Evolutionary conservation across 495 filamentous ascomycete genomes (phyloP).

Genomic region (Neohortaea acidophila): DNA sequence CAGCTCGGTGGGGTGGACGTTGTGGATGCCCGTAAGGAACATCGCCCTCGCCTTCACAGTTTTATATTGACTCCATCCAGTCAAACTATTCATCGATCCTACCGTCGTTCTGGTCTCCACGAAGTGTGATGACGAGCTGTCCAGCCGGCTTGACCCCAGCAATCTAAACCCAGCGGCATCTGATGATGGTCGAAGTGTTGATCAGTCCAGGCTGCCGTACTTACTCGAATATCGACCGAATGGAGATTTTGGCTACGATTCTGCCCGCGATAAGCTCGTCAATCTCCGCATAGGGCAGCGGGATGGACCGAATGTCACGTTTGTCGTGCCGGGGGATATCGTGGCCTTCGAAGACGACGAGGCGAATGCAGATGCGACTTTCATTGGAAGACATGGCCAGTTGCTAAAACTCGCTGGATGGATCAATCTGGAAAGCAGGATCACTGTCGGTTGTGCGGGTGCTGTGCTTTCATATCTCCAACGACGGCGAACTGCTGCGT

Average conservation of each 20-base stretch:
- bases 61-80: constrained; percentile 19
- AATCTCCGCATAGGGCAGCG: constrained; percentile 38
- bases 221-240: constrained; percentile 57
- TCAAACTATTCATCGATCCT: constrained; percentile 64
- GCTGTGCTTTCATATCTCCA: constrained; percentile 69
- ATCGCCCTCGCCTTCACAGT: background rate
- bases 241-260: constrained; percentile 61
- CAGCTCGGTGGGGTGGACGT: constrained; percentile 52
- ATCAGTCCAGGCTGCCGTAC: constrained; percentile 42
- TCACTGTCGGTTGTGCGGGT: constrained; percentile 70
- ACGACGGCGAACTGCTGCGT: constrained; percentile 47
- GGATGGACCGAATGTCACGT: constrained; percentile 36
- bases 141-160: constrained; percentile 28
- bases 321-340: constrained; percentile 40
- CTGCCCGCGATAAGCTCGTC: constrained; percentile 51
- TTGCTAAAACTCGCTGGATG: constrained; percentile 55
- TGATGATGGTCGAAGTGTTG: constrained; percentile 23
- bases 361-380: constrained; percentile 33
- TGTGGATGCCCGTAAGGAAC: constrained; percentile 45
- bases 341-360: constrained; percentile 32
- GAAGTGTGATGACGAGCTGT: constrained; percentile 44
- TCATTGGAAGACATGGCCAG: constrained; percentile 42
- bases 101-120: constrained; percentile 64
- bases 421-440: constrained; percentile 63
- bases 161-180: constrained; percentile 15